Evolutionary conservation across 192 early-diverging fungal species (phyloP).

Genomic region (Coemansia sp.): DNA sequence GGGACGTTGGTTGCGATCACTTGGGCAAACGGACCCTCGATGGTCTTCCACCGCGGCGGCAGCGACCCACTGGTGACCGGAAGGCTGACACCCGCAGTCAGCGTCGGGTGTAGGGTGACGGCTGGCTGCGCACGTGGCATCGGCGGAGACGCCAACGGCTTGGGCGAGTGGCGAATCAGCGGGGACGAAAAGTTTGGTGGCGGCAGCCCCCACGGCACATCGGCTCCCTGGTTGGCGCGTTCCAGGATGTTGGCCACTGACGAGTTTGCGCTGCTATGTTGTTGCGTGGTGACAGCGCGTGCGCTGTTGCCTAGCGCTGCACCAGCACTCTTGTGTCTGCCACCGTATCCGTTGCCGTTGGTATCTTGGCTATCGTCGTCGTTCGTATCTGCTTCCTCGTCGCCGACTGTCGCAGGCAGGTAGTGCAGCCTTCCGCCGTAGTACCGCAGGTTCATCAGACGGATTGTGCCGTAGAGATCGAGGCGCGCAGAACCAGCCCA

Average conservation of each 20-base stretch:
- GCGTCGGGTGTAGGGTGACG: conserved; percentile 42
- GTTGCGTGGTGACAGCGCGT: not conserved
- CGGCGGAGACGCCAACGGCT: conserved; percentile 13
- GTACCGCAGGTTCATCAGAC: conserved; percentile 59
- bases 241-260: conserved; percentile 29
- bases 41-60: conserved; percentile 55
- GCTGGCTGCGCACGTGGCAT: conserved; percentile 39
- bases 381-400: not conserved
- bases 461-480: conserved; percentile 53
- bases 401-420: conserved; percentile 43
- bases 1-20: conserved; percentile 62
- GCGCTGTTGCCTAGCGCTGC: not conserved
- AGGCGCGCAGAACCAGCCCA: conserved; percentile 54
- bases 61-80: conserved; percentile 33
- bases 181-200: conserved; percentile 50
- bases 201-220: conserved; percentile 48
- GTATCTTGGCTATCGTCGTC: not conserved
- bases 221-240: conserved; percentile 38
- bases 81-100: conserved; percentile 46
- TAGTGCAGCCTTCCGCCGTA: conserved; percentile 63
- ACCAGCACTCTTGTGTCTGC: not conserved
- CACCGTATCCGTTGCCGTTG: not conserved
- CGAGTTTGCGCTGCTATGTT: conserved; percentile 10
- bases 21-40: conserved; percentile 56
- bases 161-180: conserved; percentile 42